Percentiles rank a stretch among this genome's conserved stretches.
Conservation (phyloP, 768 basidiomycete genomes). For the Suillus placidus region DNA sequence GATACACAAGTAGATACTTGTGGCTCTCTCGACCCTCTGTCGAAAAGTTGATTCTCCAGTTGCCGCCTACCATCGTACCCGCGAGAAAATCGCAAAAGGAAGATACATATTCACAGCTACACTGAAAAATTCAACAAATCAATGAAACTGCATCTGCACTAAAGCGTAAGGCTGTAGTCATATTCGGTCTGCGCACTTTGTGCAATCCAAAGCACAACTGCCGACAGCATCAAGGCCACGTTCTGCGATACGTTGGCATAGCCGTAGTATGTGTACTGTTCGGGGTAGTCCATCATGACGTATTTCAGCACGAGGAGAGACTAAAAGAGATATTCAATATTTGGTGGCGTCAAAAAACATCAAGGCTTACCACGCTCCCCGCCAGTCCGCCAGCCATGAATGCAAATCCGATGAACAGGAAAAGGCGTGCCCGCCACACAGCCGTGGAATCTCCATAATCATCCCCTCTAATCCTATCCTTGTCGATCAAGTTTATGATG, state of each 20-base stretch:
- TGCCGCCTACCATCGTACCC: neutral
- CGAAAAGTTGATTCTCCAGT: neutral
- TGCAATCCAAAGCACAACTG: constrained; percentile 89
- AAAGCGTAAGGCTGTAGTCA: constrained; percentile 88
- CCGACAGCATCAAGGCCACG: constrained; percentile 80
- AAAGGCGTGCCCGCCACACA: constrained; percentile 88
- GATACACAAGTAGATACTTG: neutral
- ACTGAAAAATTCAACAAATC: constrained; percentile 1
- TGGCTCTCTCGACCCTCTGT: neutral
- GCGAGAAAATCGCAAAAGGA: neutral
- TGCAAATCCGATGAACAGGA: constrained; percentile 94
- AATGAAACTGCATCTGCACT: constrained; percentile 2
- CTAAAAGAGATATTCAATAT: constrained; percentile 40
- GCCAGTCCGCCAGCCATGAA: constrained; percentile 97
- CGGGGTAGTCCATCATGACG: constrained; percentile 67
- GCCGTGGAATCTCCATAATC: constrained; percentile 83
- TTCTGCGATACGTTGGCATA: constrained; percentile 97
- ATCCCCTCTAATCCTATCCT: constrained; percentile 81
- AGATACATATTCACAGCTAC: neutral
- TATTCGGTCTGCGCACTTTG: constrained; percentile 87
- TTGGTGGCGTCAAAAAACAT: neutral
- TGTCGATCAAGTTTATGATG: constrained; percentile 93
- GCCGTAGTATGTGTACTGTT: constrained; percentile 87
- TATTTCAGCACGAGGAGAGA: constrained; percentile 92
- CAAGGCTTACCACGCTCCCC: constrained; percentile 84